phyloP scores from a whole-genome alignment of 371 early-diverging fungal species.

The Dichotomocladium elegans region DNA sequence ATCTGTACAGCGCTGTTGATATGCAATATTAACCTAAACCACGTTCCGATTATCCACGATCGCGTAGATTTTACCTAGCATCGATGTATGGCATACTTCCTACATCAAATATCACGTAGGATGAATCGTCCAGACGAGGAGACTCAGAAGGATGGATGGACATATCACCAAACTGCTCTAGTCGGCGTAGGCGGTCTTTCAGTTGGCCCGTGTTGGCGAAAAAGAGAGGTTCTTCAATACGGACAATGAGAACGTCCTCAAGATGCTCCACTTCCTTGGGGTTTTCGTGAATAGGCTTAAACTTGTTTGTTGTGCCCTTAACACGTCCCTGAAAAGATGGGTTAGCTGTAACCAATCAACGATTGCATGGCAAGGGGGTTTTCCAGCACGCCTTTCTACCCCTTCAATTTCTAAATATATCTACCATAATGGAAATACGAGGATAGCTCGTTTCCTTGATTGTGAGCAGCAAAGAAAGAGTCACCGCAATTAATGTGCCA shows the following conservation, averaged over 20 bases:
- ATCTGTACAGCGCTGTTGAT: conserved; percentile 75
- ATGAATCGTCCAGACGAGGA: conserved; percentile 61
- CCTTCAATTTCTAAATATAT: too few relatives aligned
- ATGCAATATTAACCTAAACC: too few relatives aligned
- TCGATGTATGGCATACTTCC: conserved; percentile 84
- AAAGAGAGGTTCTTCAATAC: conserved; percentile 87
- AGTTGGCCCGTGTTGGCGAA: conserved; percentile 94
- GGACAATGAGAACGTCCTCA: conserved; percentile 83
- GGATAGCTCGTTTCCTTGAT: conserved; percentile 88
- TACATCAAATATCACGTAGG: conserved; percentile 84
- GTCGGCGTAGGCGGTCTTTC: conserved; percentile 84
- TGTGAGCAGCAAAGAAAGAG: conserved; percentile 80
- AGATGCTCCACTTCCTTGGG: conserved; percentile 66
- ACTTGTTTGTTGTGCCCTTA: conserved; percentile 39
- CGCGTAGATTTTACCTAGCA: conserved; percentile 79
- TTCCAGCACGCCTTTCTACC: too few relatives aligned
- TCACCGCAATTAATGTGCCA: conserved; percentile 86
- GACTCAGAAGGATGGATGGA: conserved; percentile 81
- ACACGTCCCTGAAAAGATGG: conserved; percentile 36
- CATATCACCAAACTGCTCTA: conserved; percentile 90
- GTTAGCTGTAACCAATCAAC: neutral
- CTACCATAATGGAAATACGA: conserved; percentile 74
- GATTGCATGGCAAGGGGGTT: too few relatives aligned
- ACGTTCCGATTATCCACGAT: too few relatives aligned
- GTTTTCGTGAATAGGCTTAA: conserved; percentile 59